Conservation (phyloP, 805 yeast genomes). For the Sporopachydermia lactativora region DNA sequence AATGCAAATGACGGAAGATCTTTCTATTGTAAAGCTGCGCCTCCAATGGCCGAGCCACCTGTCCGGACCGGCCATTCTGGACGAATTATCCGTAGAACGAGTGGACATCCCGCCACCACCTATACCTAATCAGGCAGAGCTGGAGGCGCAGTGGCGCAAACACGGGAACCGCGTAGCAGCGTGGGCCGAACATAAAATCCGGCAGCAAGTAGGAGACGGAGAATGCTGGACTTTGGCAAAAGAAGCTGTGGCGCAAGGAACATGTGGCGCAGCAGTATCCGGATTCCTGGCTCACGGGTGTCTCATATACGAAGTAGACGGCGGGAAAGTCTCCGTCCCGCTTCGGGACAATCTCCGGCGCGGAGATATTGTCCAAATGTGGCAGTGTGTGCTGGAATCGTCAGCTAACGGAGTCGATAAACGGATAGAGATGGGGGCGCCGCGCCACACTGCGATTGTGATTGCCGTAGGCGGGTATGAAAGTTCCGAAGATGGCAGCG, state of each 20-base stretch:
- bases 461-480: conserved; percentile 10
- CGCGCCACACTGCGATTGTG: conserved; percentile 23
- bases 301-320: conserved; percentile 12
- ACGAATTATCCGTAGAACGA: conserved; percentile 20
- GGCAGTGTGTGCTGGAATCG: conserved; percentile 13
- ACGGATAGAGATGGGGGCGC: conserved; percentile 15
- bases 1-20: conserved; percentile 17
- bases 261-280: conserved; percentile 13
- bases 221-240: conserved; percentile 28
- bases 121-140: conserved; percentile 14
- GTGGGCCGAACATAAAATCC: conserved; percentile 20
- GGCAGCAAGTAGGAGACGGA: conserved; percentile 21
- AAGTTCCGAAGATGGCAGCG: conserved; percentile 6
- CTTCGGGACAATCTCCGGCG: conserved; percentile 15
- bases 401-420: conserved; percentile 7
- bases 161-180: conserved; percentile 20
- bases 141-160: conserved; percentile 12
- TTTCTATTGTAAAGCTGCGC: conserved; percentile 16
- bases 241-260: conserved; percentile 17
- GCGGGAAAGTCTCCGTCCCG: conserved; percentile 6
- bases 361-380: conserved; percentile 24
- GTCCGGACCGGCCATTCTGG: conserved; percentile 18
- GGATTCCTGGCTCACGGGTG: conserved; percentile 18
- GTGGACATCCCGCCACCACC: conserved; percentile 28
- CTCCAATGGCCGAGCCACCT: conserved; percentile 19